Conservation (phyloP, 768 basidiomycete species). For the Lactifluus echinatus region DNA sequence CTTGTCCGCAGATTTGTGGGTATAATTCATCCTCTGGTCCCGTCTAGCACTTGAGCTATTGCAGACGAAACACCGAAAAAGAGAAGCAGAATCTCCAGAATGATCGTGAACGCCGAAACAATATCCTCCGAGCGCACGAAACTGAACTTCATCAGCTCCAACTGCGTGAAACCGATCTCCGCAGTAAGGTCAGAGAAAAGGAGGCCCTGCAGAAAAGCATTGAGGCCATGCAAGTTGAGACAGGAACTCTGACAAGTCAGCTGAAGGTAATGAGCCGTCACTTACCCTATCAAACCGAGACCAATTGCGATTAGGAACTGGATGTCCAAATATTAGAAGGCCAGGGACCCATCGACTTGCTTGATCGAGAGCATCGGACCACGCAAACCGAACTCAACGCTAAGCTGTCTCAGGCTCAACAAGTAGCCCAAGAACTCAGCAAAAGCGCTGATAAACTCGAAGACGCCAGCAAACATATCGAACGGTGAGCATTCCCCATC, state of each 20-base stretch:
- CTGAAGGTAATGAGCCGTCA: conserved; percentile 38
- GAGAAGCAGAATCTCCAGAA: conserved; percentile 47
- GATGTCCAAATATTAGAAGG: conserved; percentile 53
- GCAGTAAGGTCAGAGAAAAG: conserved; percentile 52
- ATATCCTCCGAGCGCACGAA: conserved; percentile 45
- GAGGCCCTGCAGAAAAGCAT: conserved; percentile 47
- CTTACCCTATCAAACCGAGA: neutral
- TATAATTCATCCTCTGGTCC: conserved; percentile 6
- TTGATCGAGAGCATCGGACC: conserved; percentile 48
- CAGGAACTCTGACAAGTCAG: conserved; percentile 34
- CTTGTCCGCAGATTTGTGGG: conserved; percentile 61
- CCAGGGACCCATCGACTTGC: conserved; percentile 52
- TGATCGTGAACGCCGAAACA: conserved; percentile 56
- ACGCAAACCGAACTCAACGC: conserved; percentile 41
- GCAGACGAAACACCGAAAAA: conserved; percentile 57
- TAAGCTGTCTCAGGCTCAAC: conserved; percentile 45
- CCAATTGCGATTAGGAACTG: conserved; percentile 39
- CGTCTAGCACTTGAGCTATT: neutral
- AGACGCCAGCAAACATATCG: conserved; percentile 51
- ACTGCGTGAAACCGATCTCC: conserved; percentile 48
- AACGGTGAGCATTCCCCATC: conserved; percentile 39
- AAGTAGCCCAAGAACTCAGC: conserved; percentile 53
- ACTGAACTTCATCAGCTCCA: conserved; percentile 55
- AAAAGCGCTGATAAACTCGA: conserved; percentile 54
- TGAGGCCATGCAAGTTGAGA: conserved; percentile 49